Percentiles rank a stretch among this genome's conserved stretches.
These are phyloP conservation scores for Yarrowia sp. DNA, from an alignment of 805 yeast species.

Conservation along the genomic window DNA sequence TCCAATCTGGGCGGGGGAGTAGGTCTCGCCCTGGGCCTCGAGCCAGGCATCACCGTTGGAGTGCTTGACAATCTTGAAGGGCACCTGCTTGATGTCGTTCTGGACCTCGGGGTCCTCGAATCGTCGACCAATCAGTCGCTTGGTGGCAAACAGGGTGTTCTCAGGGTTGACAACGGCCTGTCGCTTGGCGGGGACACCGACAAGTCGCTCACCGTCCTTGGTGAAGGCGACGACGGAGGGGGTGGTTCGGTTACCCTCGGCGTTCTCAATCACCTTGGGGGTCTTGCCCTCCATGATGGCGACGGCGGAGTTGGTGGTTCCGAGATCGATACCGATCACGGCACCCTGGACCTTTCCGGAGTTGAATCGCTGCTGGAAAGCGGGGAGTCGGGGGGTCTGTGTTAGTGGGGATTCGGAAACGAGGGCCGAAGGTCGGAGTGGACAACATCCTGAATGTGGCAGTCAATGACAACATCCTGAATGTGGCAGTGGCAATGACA, in stretches of 20 bases:
- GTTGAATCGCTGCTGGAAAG: constrained; percentile 38
- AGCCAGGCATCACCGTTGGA: constrained; percentile 95
- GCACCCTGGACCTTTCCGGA: constrained; percentile 53
- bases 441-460: not conserved
- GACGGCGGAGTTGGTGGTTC: constrained; percentile 88
- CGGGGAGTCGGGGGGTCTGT: constrained; percentile 24
- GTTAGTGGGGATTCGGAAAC: not conserved
- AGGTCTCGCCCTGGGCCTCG: constrained; percentile 79
- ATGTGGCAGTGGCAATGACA: not conserved
- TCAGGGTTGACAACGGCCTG: constrained; percentile 94
- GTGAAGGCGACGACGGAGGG: constrained; percentile 96
- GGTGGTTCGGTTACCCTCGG: constrained; percentile 76
- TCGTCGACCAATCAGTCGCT: constrained; percentile 91
- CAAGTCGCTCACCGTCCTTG: constrained; percentile 84
- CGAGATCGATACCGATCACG: constrained; percentile 82
- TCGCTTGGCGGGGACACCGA: constrained; percentile 94
- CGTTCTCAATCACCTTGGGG: constrained; percentile 76
- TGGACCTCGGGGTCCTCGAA: constrained; percentile 87
- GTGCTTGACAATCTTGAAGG: constrained; percentile 88
- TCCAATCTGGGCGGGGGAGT: constrained; percentile 95
- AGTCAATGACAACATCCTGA: not conserved
- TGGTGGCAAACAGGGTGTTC: constrained; percentile 91
- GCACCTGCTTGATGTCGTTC: constrained; percentile 81
- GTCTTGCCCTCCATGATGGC: constrained; percentile 77
- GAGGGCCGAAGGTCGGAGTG: not conserved